These are phyloP conservation scores for Primulina eburnea DNA, from an alignment of 257 asterid genomes.

Conservation along the genomic window DNA sequence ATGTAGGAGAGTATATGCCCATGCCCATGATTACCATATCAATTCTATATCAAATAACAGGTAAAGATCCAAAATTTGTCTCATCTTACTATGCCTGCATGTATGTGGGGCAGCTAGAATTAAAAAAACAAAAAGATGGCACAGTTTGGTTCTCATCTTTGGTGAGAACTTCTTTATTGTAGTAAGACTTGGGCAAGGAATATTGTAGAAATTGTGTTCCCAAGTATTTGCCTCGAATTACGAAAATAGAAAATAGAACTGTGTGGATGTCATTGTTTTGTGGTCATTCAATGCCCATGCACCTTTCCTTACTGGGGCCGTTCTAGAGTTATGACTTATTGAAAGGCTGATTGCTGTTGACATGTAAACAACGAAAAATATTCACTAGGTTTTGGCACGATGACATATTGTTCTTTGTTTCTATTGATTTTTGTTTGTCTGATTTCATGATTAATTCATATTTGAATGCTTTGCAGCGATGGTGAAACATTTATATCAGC, in stretches of 20 bases:
- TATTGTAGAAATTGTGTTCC: neutral
- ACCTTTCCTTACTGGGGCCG: constrained; percentile 10
- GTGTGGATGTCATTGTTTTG: neutral
- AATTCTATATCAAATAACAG: constrained; percentile 86
- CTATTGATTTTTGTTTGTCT: constrained; percentile 11
- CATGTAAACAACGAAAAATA: constrained; percentile 10
- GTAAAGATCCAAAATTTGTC: constrained; percentile 33
- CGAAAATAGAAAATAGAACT: constrained; percentile 8
- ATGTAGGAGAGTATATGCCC: constrained; percentile 87
- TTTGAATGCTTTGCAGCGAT: constrained; percentile 51
- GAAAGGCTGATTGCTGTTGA: constrained; percentile 16
- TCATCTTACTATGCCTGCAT: constrained; percentile 9
- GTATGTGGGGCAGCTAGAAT: neutral
- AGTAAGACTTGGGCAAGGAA: neutral
- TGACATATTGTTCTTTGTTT: constrained; percentile 20
- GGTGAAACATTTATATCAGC: constrained; percentile 94
- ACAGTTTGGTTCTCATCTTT: constrained; percentile 15
- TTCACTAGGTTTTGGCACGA: constrained; percentile 16
- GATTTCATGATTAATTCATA: constrained; percentile 13
- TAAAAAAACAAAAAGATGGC: constrained; percentile 9
- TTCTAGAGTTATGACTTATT: neutral
- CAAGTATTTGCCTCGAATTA: constrained; percentile 1
- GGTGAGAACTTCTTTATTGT: constrained; percentile 5
- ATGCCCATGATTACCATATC: constrained; percentile 89
- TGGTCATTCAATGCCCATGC: constrained; percentile 10